Base-by-base conservation (phyloP, 2,329 filamentous ascomycete genomes). In the Dichotomopilus funicola region DNA sequence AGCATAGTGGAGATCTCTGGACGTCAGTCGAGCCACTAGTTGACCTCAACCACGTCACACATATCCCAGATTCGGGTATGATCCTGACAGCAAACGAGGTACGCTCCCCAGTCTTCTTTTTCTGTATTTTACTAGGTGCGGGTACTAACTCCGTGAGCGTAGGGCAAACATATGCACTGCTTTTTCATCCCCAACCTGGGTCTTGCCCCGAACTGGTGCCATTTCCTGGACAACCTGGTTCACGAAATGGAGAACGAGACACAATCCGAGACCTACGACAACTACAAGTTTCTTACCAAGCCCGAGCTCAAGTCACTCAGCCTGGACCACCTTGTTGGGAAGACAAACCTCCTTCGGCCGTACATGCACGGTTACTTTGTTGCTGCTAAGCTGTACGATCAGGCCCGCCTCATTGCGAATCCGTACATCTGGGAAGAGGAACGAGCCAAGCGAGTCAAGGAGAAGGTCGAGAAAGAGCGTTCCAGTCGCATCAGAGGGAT, bases 331-430 rank as follows among this genome's bases (percentile, higher is more conserved):
- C 78, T 99, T 48, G 81, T 99, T 55, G 92, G 92, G 62, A 91
- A 90, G 64, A 95, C 91, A 34, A 94, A 89, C 66, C 75, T 97
- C 19, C 76, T 99, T 42, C 82, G 92, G 45, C 94, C 94, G 44
- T 99, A 99, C 69, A 99, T 99, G 95, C 94, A 99, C 70, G 95
- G 94, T 64, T 97, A 94, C 78, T 99, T 99, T 73, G 91, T 99
- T 49, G 89, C 89, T 38, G 92, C 95, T 65, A 90, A 91, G 67
- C 74, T 99, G 33, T 97, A 99, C 70, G 95, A 99, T 68, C 91
- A 99, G 70, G 94, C 94, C 13, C 80, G 89, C 54, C 76, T 99
- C 58, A 96, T 97, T 65, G 87, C 88, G 49, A 96, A 97, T 72
- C 94, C 94, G 0, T 95, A 95, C 68, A 81, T 95, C 51, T 95